These are phyloP conservation scores for Salvia hispanica DNA, from an alignment of 257 asterid genomes.

Conservation along the genomic window DNA sequence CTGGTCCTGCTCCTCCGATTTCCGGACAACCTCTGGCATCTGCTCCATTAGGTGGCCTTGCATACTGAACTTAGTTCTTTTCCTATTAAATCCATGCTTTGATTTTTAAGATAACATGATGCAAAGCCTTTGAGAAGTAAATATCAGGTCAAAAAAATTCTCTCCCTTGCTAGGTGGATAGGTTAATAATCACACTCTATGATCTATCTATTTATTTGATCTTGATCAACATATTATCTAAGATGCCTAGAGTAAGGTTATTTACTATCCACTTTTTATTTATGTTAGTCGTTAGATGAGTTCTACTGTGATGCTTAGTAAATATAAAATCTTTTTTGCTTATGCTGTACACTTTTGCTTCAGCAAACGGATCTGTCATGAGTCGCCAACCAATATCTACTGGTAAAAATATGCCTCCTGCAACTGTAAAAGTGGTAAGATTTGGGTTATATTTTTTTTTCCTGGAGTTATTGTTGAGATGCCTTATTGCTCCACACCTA, in stretches of 20 bases:
- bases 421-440: constrained; percentile 88
- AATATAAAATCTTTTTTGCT: constrained; percentile 19
- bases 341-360: constrained; percentile 30
- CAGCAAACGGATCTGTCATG: constrained; percentile 70
- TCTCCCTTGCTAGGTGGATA: constrained; percentile 11
- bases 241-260: constrained; percentile 7
- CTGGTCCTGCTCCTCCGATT: constrained; percentile 55
- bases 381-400: constrained; percentile 60
- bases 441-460: constrained; percentile 24
- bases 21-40: constrained; percentile 64
- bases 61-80: constrained; percentile 15
- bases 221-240: neutral
- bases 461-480: constrained; percentile 16
- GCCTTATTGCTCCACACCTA: constrained; percentile 10
- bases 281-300: neutral
- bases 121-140: constrained; percentile 8
- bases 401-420: constrained; percentile 62
- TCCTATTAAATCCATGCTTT: constrained; percentile 18
- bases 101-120: constrained; percentile 11
- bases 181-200: neutral
- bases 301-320: constrained; percentile 13
- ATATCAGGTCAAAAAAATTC: neutral
- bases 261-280: constrained; percentile 3
- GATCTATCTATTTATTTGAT: constrained; percentile 6
- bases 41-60: constrained; percentile 62